Conservation (phyloP, 441 rosid species). For the Euphorbia schlechtendalii region DNA sequence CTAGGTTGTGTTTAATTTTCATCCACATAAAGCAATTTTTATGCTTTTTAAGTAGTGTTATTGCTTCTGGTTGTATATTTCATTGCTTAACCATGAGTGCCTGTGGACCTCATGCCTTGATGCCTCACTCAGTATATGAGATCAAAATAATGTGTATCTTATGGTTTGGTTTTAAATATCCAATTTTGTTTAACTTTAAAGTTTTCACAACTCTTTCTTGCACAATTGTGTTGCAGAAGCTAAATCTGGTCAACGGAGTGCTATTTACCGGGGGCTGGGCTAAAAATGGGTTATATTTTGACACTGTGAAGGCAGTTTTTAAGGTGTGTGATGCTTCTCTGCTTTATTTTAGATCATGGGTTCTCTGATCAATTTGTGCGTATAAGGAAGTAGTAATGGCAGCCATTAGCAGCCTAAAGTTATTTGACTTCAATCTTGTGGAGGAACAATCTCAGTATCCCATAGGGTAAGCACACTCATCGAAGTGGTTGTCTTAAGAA, state of each 20-base stretch:
- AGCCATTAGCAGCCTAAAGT: conserved; percentile 7
- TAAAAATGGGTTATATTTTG: conserved; percentile 56
- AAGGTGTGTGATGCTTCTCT: conserved; percentile 32
- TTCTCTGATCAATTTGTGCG: conserved; percentile 1
- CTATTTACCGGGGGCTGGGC: conserved; percentile 93
- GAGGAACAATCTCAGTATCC: conserved; percentile 2
- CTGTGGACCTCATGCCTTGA: not conserved
- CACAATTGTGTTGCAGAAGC: conserved; percentile 48
- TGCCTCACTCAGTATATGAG: not conserved
- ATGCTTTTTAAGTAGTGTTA: not conserved
- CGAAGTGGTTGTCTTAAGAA: not conserved
- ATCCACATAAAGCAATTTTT: not conserved
- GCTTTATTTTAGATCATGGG: too few relatives aligned
- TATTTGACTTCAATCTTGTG: conserved; percentile 6
- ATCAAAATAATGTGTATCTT: not conserved
- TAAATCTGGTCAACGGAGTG: conserved; percentile 72
- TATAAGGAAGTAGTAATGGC: not conserved
- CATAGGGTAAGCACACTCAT: not conserved
- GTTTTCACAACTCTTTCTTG: not conserved
- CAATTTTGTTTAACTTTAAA: conserved; percentile 4
- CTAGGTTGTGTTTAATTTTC: not conserved
- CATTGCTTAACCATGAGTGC: not conserved
- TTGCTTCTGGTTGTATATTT: not conserved
- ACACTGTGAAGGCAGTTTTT: conserved; percentile 44
- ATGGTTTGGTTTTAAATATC: not conserved